A percentile compares a stretch with the other conserved stretches of the same genome.
These are phyloP conservation scores for Microdochium nivale DNA, from an alignment of 2,329 filamentous ascomycete genomes.

Conservation along the genomic window DNA sequence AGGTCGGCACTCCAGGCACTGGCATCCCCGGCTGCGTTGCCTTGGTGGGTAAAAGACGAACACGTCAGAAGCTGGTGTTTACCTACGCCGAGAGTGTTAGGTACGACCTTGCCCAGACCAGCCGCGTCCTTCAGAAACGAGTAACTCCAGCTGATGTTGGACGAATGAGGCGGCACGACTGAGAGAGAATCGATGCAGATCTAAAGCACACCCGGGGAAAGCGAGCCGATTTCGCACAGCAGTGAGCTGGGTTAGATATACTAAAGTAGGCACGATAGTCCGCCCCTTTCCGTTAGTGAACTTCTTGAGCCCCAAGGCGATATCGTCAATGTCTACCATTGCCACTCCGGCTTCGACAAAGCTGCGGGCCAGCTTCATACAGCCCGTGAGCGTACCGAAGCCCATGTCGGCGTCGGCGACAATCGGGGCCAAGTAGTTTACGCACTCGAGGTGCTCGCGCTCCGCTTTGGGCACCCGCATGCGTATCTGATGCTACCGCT, in stretches of 20 bases:
- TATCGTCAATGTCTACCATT: conserved; percentile 32
- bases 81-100: too few relatives aligned
- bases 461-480: conserved; percentile 19
- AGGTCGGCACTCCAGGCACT: too few relatives aligned
- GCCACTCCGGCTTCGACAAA: conserved; percentile 33
- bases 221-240: conserved; percentile 13
- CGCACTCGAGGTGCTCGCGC: conserved; percentile 22
- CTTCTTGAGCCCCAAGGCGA: conserved; percentile 33
- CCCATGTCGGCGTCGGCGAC: conserved; percentile 33
- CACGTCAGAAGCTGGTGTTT: too few relatives aligned
- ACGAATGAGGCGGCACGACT: too few relatives aligned
- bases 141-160: too few relatives aligned
- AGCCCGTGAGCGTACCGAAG: conserved; percentile 27
- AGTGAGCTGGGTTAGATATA: conserved; percentile 25
- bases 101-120: too few relatives aligned
- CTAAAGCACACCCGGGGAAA: too few relatives aligned
- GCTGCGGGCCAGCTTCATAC: conserved; percentile 28
- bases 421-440: conserved; percentile 29
- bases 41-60: too few relatives aligned
- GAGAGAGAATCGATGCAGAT: too few relatives aligned
- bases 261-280: conserved; percentile 28
- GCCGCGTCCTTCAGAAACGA: too few relatives aligned
- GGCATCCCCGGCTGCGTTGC: too few relatives aligned
- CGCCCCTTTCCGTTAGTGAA: conserved; percentile 30
- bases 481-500: conserved; percentile 19